A percentile compares a stretch with the other conserved stretches of the same genome.
Conservation (phyloP, 306 rosid genomes). For the Pueraria montana region DNA sequence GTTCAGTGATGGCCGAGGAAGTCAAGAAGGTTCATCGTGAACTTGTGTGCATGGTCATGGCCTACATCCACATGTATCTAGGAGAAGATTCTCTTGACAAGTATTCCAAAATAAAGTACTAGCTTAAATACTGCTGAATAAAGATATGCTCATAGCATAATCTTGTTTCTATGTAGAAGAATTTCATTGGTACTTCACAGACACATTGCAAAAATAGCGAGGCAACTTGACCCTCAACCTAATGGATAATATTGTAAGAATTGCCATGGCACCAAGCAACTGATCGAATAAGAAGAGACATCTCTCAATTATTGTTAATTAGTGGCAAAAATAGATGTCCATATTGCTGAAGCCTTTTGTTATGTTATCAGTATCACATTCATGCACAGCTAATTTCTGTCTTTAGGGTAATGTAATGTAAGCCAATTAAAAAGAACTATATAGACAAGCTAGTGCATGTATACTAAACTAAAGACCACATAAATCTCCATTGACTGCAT, state of each 20-base stretch:
- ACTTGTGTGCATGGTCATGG: background rate
- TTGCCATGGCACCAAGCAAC: slow-evolving; percentile 20
- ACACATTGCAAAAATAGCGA: slow-evolving; percentile 18
- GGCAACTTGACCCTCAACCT: background rate
- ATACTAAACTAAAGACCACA: background rate
- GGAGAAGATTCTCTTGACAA: slow-evolving; percentile 35
- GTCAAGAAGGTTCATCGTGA: background rate
- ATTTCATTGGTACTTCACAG: background rate
- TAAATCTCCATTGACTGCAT: slow-evolving; percentile 40
- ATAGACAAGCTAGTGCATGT: slow-evolving; percentile 40
- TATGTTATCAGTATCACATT: slow-evolving; percentile 28
- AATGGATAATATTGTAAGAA: background rate
- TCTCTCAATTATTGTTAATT: slow-evolving; percentile 36
- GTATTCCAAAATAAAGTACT: slow-evolving; percentile 37
- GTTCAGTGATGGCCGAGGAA: background rate
- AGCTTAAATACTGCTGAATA: slow-evolving; percentile 13
- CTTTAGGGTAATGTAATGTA: slow-evolving; percentile 5
- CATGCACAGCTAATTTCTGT: background rate
- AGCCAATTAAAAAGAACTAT: too few relatives aligned
- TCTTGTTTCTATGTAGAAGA: slow-evolving; percentile 12
- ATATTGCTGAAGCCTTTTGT: slow-evolving; percentile 12
- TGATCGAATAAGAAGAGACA: background rate
- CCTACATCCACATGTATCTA: background rate
- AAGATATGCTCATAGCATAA: background rate
- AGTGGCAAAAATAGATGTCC: slow-evolving; percentile 44